Evolutionary conservation across 345 rosid genomes (phyloP).

Genomic region (Eucalyptus fibrosa): DNA sequence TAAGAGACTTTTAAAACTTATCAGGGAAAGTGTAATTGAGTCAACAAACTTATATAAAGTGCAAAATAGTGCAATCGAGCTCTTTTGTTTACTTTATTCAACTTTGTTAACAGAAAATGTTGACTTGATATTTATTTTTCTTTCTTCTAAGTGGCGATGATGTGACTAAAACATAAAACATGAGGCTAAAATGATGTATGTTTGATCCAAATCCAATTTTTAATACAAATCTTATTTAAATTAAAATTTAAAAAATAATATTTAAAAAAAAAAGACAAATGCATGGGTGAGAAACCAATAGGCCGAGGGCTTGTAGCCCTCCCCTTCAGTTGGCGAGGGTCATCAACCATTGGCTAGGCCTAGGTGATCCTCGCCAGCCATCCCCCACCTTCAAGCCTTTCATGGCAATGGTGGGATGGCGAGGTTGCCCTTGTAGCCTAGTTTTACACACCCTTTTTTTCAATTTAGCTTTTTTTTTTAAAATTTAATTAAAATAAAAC

Average conservation of each 20-base stretch:
- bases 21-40: fast-evolving
- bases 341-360: fast-evolving
- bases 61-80: neutral
- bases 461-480: fast-evolving
- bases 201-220: neutral
- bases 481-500: too few species aligned
- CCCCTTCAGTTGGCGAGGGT: fast-evolving
- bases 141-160: neutral
- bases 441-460: neutral
- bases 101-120: neutral
- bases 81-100: neutral
- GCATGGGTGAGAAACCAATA: neutral
- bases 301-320: neutral
- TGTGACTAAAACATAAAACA: neutral
- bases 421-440: neutral
- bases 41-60: neutral
- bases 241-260: fast-evolving
- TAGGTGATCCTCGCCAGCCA: fast-evolving
- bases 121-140: neutral
- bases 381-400: neutral
- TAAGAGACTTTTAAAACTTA: neutral
- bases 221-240: neutral
- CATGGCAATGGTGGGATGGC: neutral
- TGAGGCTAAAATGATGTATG: neutral
- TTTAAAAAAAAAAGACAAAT: neutral